Conservation (phyloP, 2,329 filamentous ascomycete species). For the Acrocalymma vagum region DNA sequence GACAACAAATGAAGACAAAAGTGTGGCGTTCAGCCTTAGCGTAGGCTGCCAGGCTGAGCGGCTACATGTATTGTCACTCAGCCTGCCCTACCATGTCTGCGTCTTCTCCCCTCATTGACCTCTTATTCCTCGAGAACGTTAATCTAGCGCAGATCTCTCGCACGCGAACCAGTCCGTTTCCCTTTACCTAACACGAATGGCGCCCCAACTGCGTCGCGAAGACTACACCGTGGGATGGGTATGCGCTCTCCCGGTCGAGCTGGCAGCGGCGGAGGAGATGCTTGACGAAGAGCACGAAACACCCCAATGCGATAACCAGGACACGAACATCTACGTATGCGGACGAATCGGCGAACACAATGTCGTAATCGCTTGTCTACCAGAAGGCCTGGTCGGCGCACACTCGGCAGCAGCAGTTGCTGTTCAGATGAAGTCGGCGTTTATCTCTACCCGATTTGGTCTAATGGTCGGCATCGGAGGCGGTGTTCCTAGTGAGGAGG, state of each 20-base stretch:
- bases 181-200: too few relatives aligned
- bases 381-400: slow-evolving; percentile 36
- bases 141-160: too few relatives aligned
- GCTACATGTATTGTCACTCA: too few relatives aligned
- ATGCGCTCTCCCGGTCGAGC: slow-evolving; percentile 39
- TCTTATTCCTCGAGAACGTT: too few relatives aligned
- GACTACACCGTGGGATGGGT: slow-evolving; percentile 44
- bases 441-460: slow-evolving; percentile 40
- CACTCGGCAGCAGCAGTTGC: slow-evolving; percentile 37
- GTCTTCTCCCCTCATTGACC: too few relatives aligned
- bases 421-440: slow-evolving; percentile 33
- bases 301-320: slow-evolving; percentile 22
- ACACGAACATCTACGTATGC: slow-evolving; percentile 25
- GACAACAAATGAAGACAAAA: too few relatives aligned
- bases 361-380: slow-evolving; percentile 41
- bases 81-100: too few relatives aligned
- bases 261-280: slow-evolving; percentile 36
- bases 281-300: slow-evolving; percentile 22
- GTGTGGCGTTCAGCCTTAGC: too few relatives aligned
- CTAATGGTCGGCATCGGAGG: slow-evolving; percentile 55
- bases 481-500: too few relatives aligned
- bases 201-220: too few relatives aligned
- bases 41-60: too few relatives aligned
- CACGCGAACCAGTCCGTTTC: too few relatives aligned
- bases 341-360: slow-evolving; percentile 41